Evolutionary conservation across 176 grass and related monocot genomes (phyloP), one percentile per base, ranked within the genome.

Genomic region (Thalia dealbata): DNA sequence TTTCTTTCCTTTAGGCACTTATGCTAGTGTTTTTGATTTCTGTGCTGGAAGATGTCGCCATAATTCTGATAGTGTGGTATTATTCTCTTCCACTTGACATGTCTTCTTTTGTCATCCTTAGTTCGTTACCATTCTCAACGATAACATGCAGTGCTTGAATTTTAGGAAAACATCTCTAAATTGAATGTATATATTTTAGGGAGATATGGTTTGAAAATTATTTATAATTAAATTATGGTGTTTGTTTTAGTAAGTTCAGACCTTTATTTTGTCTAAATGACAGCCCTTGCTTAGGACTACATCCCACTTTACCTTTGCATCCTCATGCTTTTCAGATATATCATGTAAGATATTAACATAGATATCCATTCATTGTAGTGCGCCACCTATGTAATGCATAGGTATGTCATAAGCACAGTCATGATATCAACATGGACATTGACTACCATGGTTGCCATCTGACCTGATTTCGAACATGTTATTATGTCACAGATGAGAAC

Each of bases 11-110:
- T 69, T 71, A 96, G 92, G 85, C 67, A 92, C 73, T 72, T 93
- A 97, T 79, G 43, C 50, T 59, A 81, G 60, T 73, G 51, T 82
- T 72, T 97, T 97, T 7, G 79, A 99, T 88, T 99, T 86, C 76
- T 99, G 87, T 78, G 74, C 82, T 44, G 95, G 90, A 84, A 91
- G 83, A 82, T 99, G 95, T 44, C 90, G 87, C 23, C 95, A 97
- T 86, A 91, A 89, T 81, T 91, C 95, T 75, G 83, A 85, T 63
- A 97, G 85, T 70, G 85, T 99, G 85, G 95, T 96, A 89, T 32
- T 96, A 87, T 32, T 26, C 43, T 65, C 61, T 76, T 32, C 26
- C 64, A 58, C 29, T n/a, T 21, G 18, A 58, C 29, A 22, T 44
- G 10, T 60, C 69, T 43, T 26, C 10, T 24, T 44, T 51, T 70